phyloP scores from a whole-genome alignment of 345 rosid genomes.

The Microcos paniculata region DNA sequence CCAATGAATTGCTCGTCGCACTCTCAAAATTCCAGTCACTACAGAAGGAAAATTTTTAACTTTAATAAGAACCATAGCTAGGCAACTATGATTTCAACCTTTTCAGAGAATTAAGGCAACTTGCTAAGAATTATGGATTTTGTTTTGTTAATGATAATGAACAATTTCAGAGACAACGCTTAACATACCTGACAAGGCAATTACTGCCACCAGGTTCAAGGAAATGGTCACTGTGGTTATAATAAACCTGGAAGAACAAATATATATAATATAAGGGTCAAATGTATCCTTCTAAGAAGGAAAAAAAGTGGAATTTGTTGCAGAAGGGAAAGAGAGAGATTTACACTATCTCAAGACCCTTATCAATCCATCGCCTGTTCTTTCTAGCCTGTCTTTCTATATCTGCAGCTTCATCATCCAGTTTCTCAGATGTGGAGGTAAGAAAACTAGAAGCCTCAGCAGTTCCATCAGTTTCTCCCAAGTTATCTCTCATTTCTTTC shows the following conservation, averaged over 20 bases:
- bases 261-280: not conserved
- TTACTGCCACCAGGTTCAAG: conserved; percentile 42
- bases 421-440: conserved; percentile 37
- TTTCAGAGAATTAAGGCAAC: not conserved
- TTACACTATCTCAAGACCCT: conserved; percentile 57
- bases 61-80: not conserved
- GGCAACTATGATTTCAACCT: not conserved
- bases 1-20: conserved; percentile 37
- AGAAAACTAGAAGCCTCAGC: conserved; percentile 40
- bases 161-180: not conserved
- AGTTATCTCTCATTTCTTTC: conserved; percentile 40
- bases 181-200: conserved; percentile 51
- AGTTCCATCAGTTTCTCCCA: conserved; percentile 29
- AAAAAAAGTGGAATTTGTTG: not conserved
- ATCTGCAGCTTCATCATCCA: conserved; percentile 40
- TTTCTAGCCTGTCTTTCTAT: conserved; percentile 48
- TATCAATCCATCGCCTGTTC: conserved; percentile 48
- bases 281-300: not conserved
- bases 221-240: conserved; percentile 43
- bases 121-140: not conserved
- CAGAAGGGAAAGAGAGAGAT: not conserved
- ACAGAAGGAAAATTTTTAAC: conserved; percentile 23
- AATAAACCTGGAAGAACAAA: conserved; percentile 42
- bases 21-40: conserved; percentile 51
- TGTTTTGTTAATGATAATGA: not conserved